phyloP scores from a whole-genome alignment of 2,329 filamentous ascomycete genomes.

The Anthostomella pinea region DNA sequence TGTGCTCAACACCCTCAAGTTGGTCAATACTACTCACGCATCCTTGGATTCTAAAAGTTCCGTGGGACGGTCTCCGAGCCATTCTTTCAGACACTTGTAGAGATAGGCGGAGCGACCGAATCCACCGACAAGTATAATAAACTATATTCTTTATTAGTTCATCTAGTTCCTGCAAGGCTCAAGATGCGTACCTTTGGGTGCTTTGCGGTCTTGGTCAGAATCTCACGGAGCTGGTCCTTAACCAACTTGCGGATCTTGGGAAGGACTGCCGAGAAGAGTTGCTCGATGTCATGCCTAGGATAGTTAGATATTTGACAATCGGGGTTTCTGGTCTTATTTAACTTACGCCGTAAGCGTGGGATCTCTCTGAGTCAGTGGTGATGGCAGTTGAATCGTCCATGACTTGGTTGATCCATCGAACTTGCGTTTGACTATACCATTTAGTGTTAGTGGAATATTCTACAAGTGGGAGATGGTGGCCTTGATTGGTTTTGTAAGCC shows the following conservation, averaged over 20 bases:
- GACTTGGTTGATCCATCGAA: slow-evolving; percentile 4
- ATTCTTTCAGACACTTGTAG: slow-evolving; percentile 2
- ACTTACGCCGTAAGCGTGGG: slow-evolving; percentile 9
- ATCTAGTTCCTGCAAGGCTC: not conserved
- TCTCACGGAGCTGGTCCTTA: slow-evolving; percentile 7
- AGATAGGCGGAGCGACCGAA: slow-evolving; percentile 16
- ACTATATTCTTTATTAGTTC: slow-evolving; percentile 4
- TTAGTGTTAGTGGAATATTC: too few species aligned
- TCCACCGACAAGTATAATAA: slow-evolving; percentile 19
- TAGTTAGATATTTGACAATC: not conserved
- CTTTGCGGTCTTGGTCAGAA: slow-evolving; percentile 1
- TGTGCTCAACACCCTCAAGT: too few species aligned
- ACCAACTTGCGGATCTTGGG: slow-evolving; percentile 5
- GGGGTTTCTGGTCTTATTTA: not conserved
- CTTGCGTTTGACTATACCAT: too few species aligned
- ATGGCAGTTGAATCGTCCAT: slow-evolving; percentile 8
- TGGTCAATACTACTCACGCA: not conserved
- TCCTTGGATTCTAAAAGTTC: slow-evolving; percentile 6
- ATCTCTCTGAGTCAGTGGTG: not conserved
- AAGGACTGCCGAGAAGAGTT: slow-evolving; percentile 9
- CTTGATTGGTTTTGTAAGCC: too few species aligned
- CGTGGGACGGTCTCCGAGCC: not conserved
- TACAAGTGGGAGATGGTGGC: too few species aligned
- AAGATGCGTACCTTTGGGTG: slow-evolving; percentile 10
- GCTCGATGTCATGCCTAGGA: slow-evolving; percentile 7